These are phyloP conservation scores for Staphylotrichum longicolle DNA, from an alignment of 495 filamentous ascomycete species.

Conservation along the genomic window DNA sequence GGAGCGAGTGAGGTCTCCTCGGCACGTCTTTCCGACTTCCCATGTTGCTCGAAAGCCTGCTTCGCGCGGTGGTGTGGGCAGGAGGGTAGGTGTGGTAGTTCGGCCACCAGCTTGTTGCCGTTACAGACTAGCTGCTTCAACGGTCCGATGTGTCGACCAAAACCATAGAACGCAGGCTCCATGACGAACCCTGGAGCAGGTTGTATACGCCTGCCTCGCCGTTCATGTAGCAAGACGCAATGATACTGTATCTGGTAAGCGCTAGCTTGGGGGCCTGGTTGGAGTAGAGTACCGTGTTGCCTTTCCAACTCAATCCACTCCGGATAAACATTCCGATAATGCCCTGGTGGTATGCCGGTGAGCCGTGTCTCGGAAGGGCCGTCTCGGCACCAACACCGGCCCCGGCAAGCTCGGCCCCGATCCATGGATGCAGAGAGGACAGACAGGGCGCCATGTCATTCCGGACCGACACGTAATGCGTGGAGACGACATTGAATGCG, in stretches of 20 bases:
- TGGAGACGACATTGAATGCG: background rate
- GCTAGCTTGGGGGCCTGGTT: no score
- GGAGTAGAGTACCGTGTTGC: no score
- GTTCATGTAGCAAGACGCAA: no score
- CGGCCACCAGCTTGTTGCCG: background rate
- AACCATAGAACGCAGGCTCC: no score
- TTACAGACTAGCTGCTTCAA: no score
- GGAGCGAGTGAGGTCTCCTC: background rate
- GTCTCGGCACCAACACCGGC: background rate
- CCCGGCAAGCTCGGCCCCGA: background rate
- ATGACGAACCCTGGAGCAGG: no score
- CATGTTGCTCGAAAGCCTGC: background rate
- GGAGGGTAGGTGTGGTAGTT: background rate
- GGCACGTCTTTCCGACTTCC: constrained; percentile 7
- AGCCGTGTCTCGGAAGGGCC: background rate
- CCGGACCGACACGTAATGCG: background rate
- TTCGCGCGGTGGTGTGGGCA: background rate
- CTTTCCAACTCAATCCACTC: background rate
- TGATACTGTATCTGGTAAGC: no score
- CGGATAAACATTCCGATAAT: constrained; percentile 12
- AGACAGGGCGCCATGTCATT: no score
- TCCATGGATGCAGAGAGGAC: background rate
- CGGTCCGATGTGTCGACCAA: no score
- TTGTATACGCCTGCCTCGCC: no score
- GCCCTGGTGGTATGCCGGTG: constrained; percentile 1